A percentile compares a stretch with the other conserved stretches of the same genome.
Evolutionary conservation across 371 early-diverging fungal genomes (phyloP).

Genomic region (Circinella minor): DNA sequence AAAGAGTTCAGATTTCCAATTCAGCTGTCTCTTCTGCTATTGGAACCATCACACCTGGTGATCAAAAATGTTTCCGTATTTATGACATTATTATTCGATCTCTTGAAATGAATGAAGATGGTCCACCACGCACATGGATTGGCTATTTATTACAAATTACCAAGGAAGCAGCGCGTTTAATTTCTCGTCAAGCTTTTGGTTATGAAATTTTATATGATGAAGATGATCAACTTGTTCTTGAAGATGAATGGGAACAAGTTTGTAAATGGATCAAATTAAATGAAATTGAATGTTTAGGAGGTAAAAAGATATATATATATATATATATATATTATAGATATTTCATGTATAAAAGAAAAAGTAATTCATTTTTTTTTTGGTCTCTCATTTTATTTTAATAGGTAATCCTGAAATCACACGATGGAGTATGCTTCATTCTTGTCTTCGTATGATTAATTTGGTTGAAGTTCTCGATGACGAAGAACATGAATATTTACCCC

Average conservation of each 20-base stretch:
- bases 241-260: slow-evolving; percentile 41
- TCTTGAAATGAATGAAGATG: slow-evolving; percentile 23
- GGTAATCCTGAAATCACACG: slow-evolving; percentile 28
- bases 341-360: background rate
- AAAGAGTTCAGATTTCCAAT: slow-evolving; percentile 8
- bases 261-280: slow-evolving; percentile 48
- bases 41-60: slow-evolving; percentile 30
- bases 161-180: slow-evolving; percentile 33
- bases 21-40: slow-evolving; percentile 1
- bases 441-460: slow-evolving; percentile 45
- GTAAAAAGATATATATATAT: slow-evolving; percentile 3
- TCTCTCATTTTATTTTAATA: background rate
- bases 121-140: slow-evolving; percentile 14
- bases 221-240: slow-evolving; percentile 19
- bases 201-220: slow-evolving; percentile 39
- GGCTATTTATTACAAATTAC: slow-evolving; percentile 9
- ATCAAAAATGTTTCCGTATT: slow-evolving; percentile 34
- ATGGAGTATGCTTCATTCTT: slow-evolving; percentile 32
- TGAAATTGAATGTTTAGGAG: slow-evolving; percentile 43
- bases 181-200: slow-evolving; percentile 39
- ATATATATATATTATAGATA: too few relatives aligned
- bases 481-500: slow-evolving; percentile 17
- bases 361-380: background rate
- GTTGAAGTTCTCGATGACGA: slow-evolving; percentile 41
- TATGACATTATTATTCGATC: slow-evolving; percentile 30